These are phyloP conservation scores for Trichosporon asahii DNA, from an alignment of 1,284 basidiomycete species.

Conservation along the genomic window DNA sequence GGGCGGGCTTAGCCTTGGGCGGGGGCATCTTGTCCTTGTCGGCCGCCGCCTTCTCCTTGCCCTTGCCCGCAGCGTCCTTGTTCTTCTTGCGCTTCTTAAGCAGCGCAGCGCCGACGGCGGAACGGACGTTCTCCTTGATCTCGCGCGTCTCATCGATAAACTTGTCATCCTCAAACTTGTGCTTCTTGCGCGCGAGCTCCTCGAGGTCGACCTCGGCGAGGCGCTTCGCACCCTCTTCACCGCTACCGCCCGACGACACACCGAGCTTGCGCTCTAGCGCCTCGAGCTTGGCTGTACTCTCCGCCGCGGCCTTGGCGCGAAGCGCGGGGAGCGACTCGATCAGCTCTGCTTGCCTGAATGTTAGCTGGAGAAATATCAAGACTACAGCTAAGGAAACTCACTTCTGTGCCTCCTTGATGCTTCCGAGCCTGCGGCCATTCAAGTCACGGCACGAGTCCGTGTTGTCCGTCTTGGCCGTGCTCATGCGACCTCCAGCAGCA, in stretches of 20 bases:
- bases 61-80: slow-evolving; percentile 56
- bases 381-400: too few species aligned
- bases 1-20: slow-evolving; percentile 28
- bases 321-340: slow-evolving; percentile 80
- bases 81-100: slow-evolving; percentile 30
- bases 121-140: slow-evolving; percentile 87
- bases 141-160: slow-evolving; percentile 89
- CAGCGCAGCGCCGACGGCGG: slow-evolving; percentile 69
- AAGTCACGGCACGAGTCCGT: slow-evolving; percentile 94
- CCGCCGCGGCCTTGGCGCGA: slow-evolving; percentile 71
- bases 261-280: slow-evolving; percentile 76
- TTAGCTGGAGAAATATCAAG: slow-evolving; percentile 13
- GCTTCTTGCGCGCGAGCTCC: slow-evolving; percentile 67
- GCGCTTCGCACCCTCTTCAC: slow-evolving; percentile 35
- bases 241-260: slow-evolving; percentile 52
- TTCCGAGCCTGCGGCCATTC: slow-evolving; percentile 81
- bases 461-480: slow-evolving; percentile 88
- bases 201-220: slow-evolving; percentile 54
- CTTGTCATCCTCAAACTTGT: slow-evolving; percentile 85
- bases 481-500: slow-evolving; percentile 96
- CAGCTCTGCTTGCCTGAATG: slow-evolving; percentile 74
- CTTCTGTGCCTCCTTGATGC: slow-evolving; percentile 94
- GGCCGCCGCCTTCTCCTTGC: slow-evolving; percentile 67
- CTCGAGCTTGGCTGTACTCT: slow-evolving; percentile 80
- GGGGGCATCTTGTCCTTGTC: slow-evolving; percentile 22